phyloP scores from a whole-genome alignment of 176 grass and related monocot species.

The Oryza rufipogon region DNA sequence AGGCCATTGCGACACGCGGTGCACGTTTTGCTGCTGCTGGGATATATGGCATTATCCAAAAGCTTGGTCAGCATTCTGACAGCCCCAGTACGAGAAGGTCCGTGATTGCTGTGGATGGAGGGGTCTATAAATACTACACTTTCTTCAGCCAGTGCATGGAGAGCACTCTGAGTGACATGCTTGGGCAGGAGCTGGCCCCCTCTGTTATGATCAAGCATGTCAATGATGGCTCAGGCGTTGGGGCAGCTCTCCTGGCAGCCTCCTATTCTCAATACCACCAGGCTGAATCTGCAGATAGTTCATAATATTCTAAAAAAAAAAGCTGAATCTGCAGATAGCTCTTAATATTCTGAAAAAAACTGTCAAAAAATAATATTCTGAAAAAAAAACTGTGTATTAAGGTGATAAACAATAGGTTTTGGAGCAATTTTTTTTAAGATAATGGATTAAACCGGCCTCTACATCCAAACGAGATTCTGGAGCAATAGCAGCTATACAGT shows the following conservation, averaged over 20 bases:
- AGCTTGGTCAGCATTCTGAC: conserved; percentile 36
- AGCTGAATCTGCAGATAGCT: too few species aligned
- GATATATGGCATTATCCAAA: conserved; percentile 51
- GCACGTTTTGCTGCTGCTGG: conserved; percentile 54
- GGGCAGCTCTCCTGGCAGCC: conserved; percentile 56
- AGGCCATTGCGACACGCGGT: conserved; percentile 40
- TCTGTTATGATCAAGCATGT: conserved; percentile 47
- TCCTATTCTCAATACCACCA: conserved; percentile 45
- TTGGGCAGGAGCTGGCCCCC: conserved; percentile 44
- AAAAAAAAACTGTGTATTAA: background rate
- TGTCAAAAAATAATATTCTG: too few species aligned
- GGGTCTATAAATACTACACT: conserved; percentile 58
- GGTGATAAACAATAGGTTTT: too few species aligned
- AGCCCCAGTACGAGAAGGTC: conserved; percentile 22
- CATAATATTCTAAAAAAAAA: too few species aligned
- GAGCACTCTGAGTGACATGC: conserved; percentile 49
- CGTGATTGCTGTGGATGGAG: conserved; percentile 63
- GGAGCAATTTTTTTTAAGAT: too few species aligned
- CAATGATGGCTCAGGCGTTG: conserved; percentile 56
- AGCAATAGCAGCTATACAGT: too few species aligned
- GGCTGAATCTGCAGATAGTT: background rate
- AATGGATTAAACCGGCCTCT: too few species aligned
- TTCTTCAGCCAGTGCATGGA: conserved; percentile 52
- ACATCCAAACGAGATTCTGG: too few species aligned
- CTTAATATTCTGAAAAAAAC: too few species aligned